Evolutionary conservation across 495 filamentous ascomycete genomes (phyloP), one percentile per base, ranked within the genome.

Genomic region (Pyrenula massariospora): DNA sequence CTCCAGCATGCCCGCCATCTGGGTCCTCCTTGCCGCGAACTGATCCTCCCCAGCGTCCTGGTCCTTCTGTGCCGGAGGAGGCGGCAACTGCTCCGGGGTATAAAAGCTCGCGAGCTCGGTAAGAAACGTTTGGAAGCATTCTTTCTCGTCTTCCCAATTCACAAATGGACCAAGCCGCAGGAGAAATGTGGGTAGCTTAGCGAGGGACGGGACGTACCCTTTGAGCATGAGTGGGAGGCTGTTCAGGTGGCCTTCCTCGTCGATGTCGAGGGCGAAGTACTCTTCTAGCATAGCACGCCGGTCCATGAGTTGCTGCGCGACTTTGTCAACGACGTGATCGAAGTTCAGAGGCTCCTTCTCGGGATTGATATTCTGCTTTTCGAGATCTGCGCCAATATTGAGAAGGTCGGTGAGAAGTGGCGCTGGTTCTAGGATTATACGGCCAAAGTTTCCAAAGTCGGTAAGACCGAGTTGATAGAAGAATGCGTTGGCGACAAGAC

Each of bases 381-480:
- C 89, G 22, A 83, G 72, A 53, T 85, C 81, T 1, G 83, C 88
- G 1, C 84, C 93, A 25, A 96, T 76, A 25, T 70, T 65, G 0
- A 99, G 74, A 10, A 97, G 69, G 54, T 87, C 83, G 12, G 74
- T 67, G 10, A 97, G 70, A 54, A 81, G 77, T 0, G 96, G 79
- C 0, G 89, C 77, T 0, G 91, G 87, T 53, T 85, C 80, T 56
- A 97, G 88, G 10, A 77, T 78, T 62, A 97, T 95, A 53, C 75
- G 64, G 15, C 94, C 94, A 66, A 95, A 97, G 65, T 97, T 97
- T 1, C 86, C 90, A 68, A 97, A 99, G 65, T 97, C 90, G 0
- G 93, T 96, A 49, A 99, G 79, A 1, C 91, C 94, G 50, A 97
- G 73, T 70, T 99, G 94, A 72, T 99, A 97, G 72, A 99, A 96